Conservation (phyloP, 495 filamentous ascomycete species). For the Aspergillus incahuasiensis region DNA sequence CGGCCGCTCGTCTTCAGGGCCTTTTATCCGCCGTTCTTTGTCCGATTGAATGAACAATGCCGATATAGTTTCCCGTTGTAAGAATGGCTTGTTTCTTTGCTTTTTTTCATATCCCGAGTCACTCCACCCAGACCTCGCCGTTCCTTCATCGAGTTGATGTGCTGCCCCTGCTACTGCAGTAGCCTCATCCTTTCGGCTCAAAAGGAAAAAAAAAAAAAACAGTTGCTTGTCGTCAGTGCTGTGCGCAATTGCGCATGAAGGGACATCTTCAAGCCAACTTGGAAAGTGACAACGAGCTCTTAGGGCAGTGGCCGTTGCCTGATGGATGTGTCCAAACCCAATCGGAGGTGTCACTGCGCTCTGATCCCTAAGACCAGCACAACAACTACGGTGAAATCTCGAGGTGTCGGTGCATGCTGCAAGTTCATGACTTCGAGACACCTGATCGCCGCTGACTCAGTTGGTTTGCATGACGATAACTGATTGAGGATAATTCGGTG, state of each 20-base stretch:
- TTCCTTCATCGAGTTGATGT: conserved; percentile 5
- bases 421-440: conserved; percentile 3
- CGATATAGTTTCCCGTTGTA: neutral
- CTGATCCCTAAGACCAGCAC: neutral
- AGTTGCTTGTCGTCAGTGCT: neutral
- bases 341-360: conserved; percentile 2
- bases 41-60: neutral
- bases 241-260: conserved; percentile 1
- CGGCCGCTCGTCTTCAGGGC: neutral
- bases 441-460: neutral
- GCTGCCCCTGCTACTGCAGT: conserved; percentile 4
- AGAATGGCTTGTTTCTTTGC: neutral
- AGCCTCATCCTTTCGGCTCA: conserved; percentile 2
- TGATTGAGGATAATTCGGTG: conserved; percentile 11
- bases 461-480: conserved; percentile 1
- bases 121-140: neutral
- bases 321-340: conserved; percentile 1
- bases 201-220: neutral
- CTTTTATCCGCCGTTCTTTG: neutral
- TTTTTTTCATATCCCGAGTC: neutral
- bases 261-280: neutral
- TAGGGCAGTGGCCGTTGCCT: neutral
- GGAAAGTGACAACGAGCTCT: neutral
- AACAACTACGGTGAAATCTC: neutral
- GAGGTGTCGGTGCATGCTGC: neutral